Percentiles rank a stretch among this genome's conserved stretches.
phyloP scores from a whole-genome alignment of 768 basidiomycete species.

The Mycena vitilis region DNA sequence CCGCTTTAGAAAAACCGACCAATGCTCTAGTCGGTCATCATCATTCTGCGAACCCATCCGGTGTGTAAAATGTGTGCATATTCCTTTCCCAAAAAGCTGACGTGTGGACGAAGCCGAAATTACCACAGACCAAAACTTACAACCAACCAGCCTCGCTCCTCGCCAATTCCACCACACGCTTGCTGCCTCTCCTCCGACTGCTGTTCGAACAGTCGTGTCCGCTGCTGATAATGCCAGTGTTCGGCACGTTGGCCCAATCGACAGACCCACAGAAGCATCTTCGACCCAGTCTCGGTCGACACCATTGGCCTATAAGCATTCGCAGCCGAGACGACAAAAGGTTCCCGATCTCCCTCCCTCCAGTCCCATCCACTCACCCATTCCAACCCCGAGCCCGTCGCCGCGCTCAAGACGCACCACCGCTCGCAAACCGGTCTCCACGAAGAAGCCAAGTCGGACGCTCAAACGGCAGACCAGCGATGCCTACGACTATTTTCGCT shows the following conservation, averaged over 20 bases:
- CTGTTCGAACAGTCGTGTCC: not conserved
- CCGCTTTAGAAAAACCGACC: too few relatives aligned
- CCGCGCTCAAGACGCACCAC: conserved; percentile 13
- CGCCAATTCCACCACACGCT: not conserved
- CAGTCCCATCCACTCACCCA: conserved; percentile 27
- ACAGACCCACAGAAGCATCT: not conserved
- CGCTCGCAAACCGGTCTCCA: conserved; percentile 14
- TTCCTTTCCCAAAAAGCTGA: not conserved
- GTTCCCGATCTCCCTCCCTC: conserved; percentile 29
- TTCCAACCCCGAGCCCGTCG: conserved; percentile 31
- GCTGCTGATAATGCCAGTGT: not conserved
- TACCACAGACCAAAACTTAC: not conserved
- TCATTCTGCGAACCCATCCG: not conserved
- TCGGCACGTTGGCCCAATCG: not conserved
- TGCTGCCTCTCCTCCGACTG: not conserved
- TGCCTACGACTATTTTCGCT: conserved; percentile 42
- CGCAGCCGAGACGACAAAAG: conserved; percentile 4
- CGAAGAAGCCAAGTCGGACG: not conserved
- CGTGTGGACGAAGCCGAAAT: not conserved
- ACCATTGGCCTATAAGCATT: not conserved
- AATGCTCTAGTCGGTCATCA: not conserved
- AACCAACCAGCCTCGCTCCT: not conserved
- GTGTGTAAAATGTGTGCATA: not conserved
- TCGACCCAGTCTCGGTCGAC: not conserved
- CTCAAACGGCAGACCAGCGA: conserved; percentile 29